A percentile compares a stretch with the other conserved stretches of the same genome.
Conservation (phyloP, 1,284 basidiomycete genomes). For the Sanghuangporus baumii region DNA sequence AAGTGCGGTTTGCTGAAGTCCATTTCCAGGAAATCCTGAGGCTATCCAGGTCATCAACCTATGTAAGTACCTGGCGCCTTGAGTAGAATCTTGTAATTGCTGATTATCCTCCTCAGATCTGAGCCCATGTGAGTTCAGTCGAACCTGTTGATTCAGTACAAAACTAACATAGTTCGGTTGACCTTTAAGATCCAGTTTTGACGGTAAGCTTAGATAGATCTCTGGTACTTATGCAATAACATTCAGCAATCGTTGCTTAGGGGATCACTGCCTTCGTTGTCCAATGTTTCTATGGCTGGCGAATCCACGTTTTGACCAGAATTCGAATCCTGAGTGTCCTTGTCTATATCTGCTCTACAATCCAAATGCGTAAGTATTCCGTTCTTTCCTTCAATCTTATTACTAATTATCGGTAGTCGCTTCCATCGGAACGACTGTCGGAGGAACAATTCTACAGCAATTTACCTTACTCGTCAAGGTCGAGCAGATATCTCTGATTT, state of each 20-base stretch:
- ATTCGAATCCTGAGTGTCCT: slow-evolving; percentile 11
- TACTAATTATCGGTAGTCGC: not conserved
- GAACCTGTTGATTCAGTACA: no score
- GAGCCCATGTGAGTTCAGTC: not conserved
- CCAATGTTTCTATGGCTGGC: slow-evolving; percentile 35
- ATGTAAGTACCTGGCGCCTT: not conserved
- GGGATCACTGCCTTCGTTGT: slow-evolving; percentile 31
- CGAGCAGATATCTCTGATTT: not conserved
- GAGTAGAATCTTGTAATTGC: not conserved
- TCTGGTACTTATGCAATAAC: no score
- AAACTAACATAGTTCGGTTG: no score
- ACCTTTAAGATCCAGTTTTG: no score
- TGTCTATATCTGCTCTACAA: not conserved
- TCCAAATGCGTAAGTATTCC: not conserved
- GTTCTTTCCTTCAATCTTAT: not conserved
- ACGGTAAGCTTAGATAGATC: no score
- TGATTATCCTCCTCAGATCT: not conserved
- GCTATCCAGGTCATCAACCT: not conserved
- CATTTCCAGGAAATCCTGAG: not conserved
- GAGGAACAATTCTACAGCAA: not conserved
- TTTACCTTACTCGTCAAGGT: not conserved
- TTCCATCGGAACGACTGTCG: not conserved
- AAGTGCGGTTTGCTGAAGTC: not conserved
- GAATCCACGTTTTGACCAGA: slow-evolving; percentile 30
- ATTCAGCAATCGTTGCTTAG: slow-evolving; percentile 19